These are phyloP conservation scores for Diaporthe australafricana DNA, from an alignment of 2,329 filamentous ascomycete species.

Conservation along the genomic window DNA sequence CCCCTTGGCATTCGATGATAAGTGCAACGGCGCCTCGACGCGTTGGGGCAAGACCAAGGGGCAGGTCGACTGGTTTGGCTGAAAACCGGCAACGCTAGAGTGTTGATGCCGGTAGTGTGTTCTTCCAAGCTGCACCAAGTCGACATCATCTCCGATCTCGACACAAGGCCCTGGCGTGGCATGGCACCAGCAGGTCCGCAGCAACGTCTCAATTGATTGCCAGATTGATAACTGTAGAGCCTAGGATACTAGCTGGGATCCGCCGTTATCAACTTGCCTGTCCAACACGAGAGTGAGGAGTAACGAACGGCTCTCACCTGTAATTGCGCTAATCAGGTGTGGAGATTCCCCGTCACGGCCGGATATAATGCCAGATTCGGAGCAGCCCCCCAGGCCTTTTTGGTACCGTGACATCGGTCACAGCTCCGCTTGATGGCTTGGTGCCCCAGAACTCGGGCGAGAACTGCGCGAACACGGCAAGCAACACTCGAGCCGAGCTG, in stretches of 20 bases:
- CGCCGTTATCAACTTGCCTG: constrained; percentile 4
- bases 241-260: background rate
- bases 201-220: background rate
- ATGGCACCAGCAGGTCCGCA: background rate
- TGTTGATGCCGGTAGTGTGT: background rate
- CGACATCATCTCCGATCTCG: constrained; percentile 6
- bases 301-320: background rate
- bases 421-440: constrained; percentile 4
- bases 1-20: background rate
- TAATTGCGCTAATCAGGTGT: background rate
- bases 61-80: background rate
- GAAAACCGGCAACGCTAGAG: constrained; percentile 21
- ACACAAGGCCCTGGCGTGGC: background rate
- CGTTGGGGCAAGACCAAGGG: background rate
- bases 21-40: constrained; percentile 5
- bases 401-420: constrained; percentile 14
- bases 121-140: constrained; percentile 18
- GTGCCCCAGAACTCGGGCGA: constrained; percentile 19
- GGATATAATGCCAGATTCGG: constrained; percentile 16
- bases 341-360: background rate
- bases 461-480: background rate
- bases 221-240: background rate
- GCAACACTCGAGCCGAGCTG: background rate
- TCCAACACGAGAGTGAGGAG: background rate
- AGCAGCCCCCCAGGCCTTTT: background rate